Evolutionary conservation across 2,329 filamentous ascomycete species (phyloP), one percentile per base, ranked within the genome.

Genomic region (Colletotrichum abscissum): DNA sequence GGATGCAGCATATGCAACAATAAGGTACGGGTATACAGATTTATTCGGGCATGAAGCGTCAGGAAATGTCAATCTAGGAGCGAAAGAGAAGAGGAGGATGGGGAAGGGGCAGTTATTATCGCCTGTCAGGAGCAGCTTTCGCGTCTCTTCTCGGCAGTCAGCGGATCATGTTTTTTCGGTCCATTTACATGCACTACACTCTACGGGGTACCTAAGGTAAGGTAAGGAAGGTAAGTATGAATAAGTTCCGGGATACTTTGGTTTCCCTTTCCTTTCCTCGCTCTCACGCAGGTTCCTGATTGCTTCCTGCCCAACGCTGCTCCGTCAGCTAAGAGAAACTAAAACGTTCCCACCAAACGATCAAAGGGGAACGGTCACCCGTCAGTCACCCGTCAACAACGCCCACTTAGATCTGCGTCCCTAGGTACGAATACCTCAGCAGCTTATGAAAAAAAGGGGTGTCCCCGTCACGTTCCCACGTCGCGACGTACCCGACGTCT

Each of bases 331-430:
- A 28, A 19, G 19, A 26, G 12, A 46, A 33, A 19, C 62, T 64
- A 64, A 49, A 42, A 26, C 42, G n/a, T 42, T 46, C 33, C 67
- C 59, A 42, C 38, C 38, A 42, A 19, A 42, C 38, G 33, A 52
- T 49, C 65, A 24, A 65, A 46, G 59, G n/a, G 9, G 30, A 64
- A 22, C 30, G 14, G 60, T 73, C 55, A 55, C 12, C 57, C 65
- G 56, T 35, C 56, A 22, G 66, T 73, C 70, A 65, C 26, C 59
- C 67, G 67, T 69, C 67, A 65, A 64, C 28, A 46, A 49, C 65
- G 67, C 33, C 42, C 24, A 19, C 19, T 35, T 12, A 35, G 33
- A 11, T 4, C 33, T 35, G 33, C 33, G 33, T 35, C 12, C 38
- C 38, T 42, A 42, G 16, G 38, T 6, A 19, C 19, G 16, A 22